Conservation (phyloP, 805 yeast genomes). For the Kodamaea hsintzibuensis region DNA sequence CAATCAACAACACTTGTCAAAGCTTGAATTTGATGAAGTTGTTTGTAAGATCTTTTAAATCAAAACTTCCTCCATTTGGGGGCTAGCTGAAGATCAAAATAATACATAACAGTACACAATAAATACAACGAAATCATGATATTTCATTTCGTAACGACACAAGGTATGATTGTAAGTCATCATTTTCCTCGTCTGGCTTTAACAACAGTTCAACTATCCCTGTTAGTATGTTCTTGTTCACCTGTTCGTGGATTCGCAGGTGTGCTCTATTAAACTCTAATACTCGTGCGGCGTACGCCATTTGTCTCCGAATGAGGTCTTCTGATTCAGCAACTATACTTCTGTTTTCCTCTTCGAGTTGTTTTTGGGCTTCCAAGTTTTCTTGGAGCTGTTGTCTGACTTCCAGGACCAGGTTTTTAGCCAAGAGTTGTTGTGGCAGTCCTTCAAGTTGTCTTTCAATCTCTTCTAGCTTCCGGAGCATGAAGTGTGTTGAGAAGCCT, state of each 20-base stretch:
- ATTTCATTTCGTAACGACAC: slow-evolving; percentile 1
- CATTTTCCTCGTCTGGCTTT: background rate
- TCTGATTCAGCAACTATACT: slow-evolving; percentile 3
- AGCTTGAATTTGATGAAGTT: too few species aligned
- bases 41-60: background rate
- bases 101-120: slow-evolving; percentile 2
- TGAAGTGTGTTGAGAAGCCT: background rate
- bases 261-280: slow-evolving; percentile 5
- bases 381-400: background rate
- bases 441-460: background rate
- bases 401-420: background rate
- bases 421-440: background rate
- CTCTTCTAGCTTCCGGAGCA: slow-evolving; percentile 2
- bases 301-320: slow-evolving; percentile 8
- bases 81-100: background rate
- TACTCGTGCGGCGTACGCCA: slow-evolving; percentile 5
- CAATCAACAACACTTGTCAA: too few species aligned
- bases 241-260: slow-evolving; percentile 3
- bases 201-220: background rate
- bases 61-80: background rate
- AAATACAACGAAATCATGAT: background rate
- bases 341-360: slow-evolving; percentile 5
- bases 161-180: background rate
- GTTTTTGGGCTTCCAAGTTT: slow-evolving; percentile 2
- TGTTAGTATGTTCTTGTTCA: slow-evolving; percentile 2